Evolutionary conservation across 2,329 filamentous ascomycete genomes (phyloP).

Genomic region (Botrytis squamosa): DNA sequence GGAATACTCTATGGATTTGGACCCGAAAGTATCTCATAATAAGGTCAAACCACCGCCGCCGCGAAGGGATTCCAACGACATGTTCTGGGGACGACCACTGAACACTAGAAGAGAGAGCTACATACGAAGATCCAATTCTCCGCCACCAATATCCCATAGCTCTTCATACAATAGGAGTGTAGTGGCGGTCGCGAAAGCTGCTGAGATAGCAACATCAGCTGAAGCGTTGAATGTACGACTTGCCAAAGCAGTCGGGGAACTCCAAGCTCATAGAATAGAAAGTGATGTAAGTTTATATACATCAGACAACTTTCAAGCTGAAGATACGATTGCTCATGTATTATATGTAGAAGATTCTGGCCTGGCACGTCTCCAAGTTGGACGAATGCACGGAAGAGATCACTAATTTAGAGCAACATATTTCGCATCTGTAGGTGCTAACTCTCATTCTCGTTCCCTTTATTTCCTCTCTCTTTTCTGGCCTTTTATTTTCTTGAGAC

Average conservation of each 20-base stretch:
- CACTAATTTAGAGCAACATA: conserved; percentile 57
- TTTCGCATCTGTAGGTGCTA: conserved; percentile 54
- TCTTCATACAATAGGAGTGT: not conserved
- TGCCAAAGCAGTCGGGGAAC: conserved; percentile 48
- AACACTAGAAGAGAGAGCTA: conserved; percentile 29
- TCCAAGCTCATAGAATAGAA: conserved; percentile 58
- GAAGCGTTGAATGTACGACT: conserved; percentile 52
- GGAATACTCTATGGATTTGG: conserved; percentile 23
- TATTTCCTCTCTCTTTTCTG: conserved; percentile 30
- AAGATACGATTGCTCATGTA: not conserved
- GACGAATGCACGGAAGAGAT: conserved; percentile 59
- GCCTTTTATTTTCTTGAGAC: conserved; percentile 15
- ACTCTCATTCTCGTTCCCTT: not conserved
- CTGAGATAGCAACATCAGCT: conserved; percentile 42
- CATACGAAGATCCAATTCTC: conserved; percentile 16
- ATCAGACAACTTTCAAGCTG: not conserved
- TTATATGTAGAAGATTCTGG: conserved; percentile 56
- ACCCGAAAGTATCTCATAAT: conserved; percentile 4
- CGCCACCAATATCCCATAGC: not conserved
- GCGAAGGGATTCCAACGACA: conserved; percentile 24
- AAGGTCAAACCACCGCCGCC: conserved; percentile 16
- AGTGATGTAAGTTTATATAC: conserved; percentile 48
- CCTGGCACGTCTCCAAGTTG: conserved; percentile 56
- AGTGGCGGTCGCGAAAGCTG: conserved; percentile 38
- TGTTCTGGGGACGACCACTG: conserved; percentile 33